A percentile compares a stretch with the other conserved stretches of the same genome.
These are phyloP conservation scores for Brassica cretica DNA, from an alignment of 345 rosid species.

Conservation along the genomic window DNA sequence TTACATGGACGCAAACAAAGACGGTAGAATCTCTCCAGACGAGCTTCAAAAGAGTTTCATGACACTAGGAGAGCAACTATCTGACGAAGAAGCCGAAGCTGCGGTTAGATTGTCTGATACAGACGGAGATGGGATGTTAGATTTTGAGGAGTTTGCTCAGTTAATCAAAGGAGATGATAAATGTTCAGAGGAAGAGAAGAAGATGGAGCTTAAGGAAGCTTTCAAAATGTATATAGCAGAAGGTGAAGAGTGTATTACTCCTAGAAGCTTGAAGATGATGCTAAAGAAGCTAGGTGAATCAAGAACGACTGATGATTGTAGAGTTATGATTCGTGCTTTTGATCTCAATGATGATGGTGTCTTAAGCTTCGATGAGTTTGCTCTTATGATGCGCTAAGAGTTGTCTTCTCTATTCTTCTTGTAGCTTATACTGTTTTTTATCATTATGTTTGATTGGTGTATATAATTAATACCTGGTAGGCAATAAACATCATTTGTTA, in stretches of 20 bases:
- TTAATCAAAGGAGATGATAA: slow-evolving; percentile 45
- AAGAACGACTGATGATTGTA: slow-evolving; percentile 55
- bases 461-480: not conserved
- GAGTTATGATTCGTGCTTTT: slow-evolving; percentile 58
- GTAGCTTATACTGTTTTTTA: not conserved
- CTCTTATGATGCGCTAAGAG: slow-evolving; percentile 57
- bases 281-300: slow-evolving; percentile 54
- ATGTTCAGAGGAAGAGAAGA: slow-evolving; percentile 46
- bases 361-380: slow-evolving; percentile 68
- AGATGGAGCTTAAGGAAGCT: slow-evolving; percentile 49
- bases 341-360: slow-evolving; percentile 76
- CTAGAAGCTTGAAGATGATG: slow-evolving; percentile 60
- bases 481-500: not conserved
- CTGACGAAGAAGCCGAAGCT: slow-evolving; percentile 54
- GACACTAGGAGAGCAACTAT: slow-evolving; percentile 49
- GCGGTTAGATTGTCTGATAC: slow-evolving; percentile 54
- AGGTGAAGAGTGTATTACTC: slow-evolving; percentile 61
- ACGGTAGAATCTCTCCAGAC: slow-evolving; percentile 54
- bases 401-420: not conserved
- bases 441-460: not conserved
- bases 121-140: slow-evolving; percentile 62
- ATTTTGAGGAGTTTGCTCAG: slow-evolving; percentile 54
- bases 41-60: slow-evolving; percentile 57
- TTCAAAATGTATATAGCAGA: slow-evolving; percentile 58
- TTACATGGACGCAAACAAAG: slow-evolving; percentile 59